These are phyloP conservation scores for Pyrenophora seminiperda DNA, from an alignment of 2,329 filamentous ascomycete species.

Conservation along the genomic window DNA sequence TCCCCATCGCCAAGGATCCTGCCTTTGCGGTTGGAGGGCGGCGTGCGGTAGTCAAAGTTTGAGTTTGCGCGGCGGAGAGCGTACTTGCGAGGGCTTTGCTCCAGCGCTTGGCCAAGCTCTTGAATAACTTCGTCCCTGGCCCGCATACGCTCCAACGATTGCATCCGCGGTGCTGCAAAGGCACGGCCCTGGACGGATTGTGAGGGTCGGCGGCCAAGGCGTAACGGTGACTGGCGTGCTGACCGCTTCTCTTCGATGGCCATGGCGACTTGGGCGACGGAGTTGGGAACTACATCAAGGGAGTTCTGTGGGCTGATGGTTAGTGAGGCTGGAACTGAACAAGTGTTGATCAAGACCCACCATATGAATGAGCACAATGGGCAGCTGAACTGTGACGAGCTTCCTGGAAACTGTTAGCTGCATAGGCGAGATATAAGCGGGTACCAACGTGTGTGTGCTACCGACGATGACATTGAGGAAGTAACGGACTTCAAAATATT, in stretches of 20 bases:
- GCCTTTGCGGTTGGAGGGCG: constrained; percentile 43
- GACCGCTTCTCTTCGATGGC: constrained; percentile 59
- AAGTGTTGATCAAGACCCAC: constrained; percentile 27
- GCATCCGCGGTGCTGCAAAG: constrained; percentile 58
- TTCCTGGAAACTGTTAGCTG: constrained; percentile 46
- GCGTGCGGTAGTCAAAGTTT: constrained; percentile 42
- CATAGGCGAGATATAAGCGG: neutral
- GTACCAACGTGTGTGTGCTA: constrained; percentile 50
- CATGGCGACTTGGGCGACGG: constrained; percentile 60
- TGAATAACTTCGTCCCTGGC: constrained; percentile 50
- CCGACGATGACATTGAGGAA: constrained; percentile 59
- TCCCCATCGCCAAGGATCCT: constrained; percentile 39
- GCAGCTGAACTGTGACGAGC: constrained; percentile 59
- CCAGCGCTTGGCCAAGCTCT: constrained; percentile 49
- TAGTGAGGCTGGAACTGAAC: neutral
- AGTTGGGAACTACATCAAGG: constrained; percentile 61
- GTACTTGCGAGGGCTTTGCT: constrained; percentile 53
- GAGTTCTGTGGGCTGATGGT: constrained; percentile 50
- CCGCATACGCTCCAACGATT: constrained; percentile 56
- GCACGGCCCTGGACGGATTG: constrained; percentile 56
- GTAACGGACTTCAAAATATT: constrained; percentile 62
- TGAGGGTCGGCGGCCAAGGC: constrained; percentile 45
- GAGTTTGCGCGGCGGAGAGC: constrained; percentile 31
- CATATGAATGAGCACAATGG: constrained; percentile 63
- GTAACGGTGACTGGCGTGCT: constrained; percentile 34